Conservation (phyloP, 2,329 filamentous ascomycete genomes). For the Annulohypoxylon truncatum region DNA sequence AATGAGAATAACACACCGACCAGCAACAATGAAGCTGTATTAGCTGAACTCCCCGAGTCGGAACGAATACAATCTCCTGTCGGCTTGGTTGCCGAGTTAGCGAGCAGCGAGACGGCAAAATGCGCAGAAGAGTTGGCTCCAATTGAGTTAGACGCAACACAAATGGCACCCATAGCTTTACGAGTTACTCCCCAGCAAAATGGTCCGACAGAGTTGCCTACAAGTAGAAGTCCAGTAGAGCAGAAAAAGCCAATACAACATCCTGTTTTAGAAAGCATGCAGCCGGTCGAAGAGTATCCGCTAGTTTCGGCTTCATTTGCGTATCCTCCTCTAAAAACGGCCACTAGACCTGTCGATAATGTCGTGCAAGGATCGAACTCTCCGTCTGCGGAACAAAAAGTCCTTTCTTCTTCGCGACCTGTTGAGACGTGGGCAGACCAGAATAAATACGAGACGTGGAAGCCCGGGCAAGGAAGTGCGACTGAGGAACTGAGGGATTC, state of each 20-base stretch:
- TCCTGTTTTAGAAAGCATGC: constrained; percentile 4
- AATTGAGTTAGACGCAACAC: constrained; percentile 48
- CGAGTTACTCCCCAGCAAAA: constrained; percentile 32
- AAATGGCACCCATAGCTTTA: constrained; percentile 21
- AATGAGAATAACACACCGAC: constrained; percentile 52
- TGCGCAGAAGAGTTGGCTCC: constrained; percentile 51
- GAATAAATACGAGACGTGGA: constrained; percentile 43
- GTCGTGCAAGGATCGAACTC: neutral
- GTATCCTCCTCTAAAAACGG: constrained; percentile 40
- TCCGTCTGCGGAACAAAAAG: constrained; percentile 23
- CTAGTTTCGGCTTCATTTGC: constrained; percentile 49
- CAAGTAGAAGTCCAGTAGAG: constrained; percentile 37
- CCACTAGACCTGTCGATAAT: constrained; percentile 4
- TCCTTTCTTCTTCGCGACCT: constrained; percentile 21
- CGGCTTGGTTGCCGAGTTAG: constrained; percentile 48
- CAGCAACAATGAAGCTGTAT: constrained; percentile 4
- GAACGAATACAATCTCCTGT: constrained; percentile 41
- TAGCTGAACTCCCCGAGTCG: constrained; percentile 41
- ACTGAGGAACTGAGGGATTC: constrained; percentile 17
- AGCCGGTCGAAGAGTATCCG: constrained; percentile 43
- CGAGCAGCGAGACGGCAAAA: constrained; percentile 45
- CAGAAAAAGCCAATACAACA: constrained; percentile 27
- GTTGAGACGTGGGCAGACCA: constrained; percentile 4
- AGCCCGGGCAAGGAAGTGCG: constrained; percentile 26
- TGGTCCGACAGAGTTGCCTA: constrained; percentile 43